Evolutionary conservation across 805 yeast genomes (phyloP), one percentile per base, ranked within the genome.

Genomic region (Nakazawaea wickerhamii): DNA sequence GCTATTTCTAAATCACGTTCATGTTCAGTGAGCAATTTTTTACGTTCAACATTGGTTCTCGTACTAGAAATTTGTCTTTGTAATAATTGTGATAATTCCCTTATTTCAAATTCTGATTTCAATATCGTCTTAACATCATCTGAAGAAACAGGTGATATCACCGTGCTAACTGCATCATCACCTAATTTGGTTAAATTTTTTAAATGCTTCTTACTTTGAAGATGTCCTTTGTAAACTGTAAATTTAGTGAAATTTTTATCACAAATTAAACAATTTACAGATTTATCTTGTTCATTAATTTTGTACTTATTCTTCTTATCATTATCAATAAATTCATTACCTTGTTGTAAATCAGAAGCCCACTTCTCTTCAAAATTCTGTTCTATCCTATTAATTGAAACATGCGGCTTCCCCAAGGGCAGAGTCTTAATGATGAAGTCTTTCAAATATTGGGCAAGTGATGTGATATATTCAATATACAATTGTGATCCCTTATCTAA

Each of bases 141-240:
- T 11, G 22, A 22, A 41, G 42, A 31, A 26, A 17, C 35, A 34
- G 36, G 38, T n/a, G 36, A 48, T 7, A 20, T 46, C 49, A 19
- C 33, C 10, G 28, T 44, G 26, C 43, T 40, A 20, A 18, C 22
- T 9, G 18, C 11, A 10, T n/a, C 10, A 9, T 15, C 21, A 14
- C 21, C 17, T 14, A 28, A 25, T 17, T 50, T 54, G 20, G 47
- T 53, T 0, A 51, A 55, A 30, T 77, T 77, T 50, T 78, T 81
- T 44, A 69, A 63, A 56, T 91, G 97, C 51, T 81, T 81, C 55
- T 84, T 85, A 1, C 96, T 95, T 1, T 53, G 46, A 20, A 87
- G 59, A 66, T 91, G 97, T 3, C 75, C 79, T 4, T 71, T 60
- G 55, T 68, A 89, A 0, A 85, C 93, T 0, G 88, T 62, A 21